phyloP scores from a whole-genome alignment of 495 filamentous ascomycete species.

The Venustampulla echinocandica region DNA sequence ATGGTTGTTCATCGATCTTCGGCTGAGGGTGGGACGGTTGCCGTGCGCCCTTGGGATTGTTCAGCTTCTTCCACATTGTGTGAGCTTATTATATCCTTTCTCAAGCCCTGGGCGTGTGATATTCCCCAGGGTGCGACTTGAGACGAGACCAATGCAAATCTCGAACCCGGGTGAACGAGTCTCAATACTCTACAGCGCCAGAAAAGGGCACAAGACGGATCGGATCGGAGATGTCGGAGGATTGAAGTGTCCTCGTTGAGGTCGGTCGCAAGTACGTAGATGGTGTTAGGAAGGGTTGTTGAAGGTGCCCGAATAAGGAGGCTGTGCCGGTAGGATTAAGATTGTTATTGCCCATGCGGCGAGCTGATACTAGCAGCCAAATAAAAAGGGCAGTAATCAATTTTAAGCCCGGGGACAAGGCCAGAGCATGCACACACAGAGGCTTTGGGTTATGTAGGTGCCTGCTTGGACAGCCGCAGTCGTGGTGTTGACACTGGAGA shows the following conservation, averaged over 20 bases:
- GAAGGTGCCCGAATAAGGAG: too few species aligned
- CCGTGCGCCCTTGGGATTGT: constrained; percentile 14
- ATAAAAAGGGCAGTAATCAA: neutral
- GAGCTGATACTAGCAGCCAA: too few species aligned
- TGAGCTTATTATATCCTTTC: constrained; percentile 1
- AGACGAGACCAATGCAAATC: neutral
- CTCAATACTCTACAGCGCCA: neutral
- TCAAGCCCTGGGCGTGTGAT: constrained; percentile 11
- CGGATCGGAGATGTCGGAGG: neutral
- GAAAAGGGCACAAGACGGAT: neutral
- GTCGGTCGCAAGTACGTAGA: too few species aligned
- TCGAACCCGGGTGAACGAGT: too few species aligned
- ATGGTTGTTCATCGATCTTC: constrained; percentile 7
- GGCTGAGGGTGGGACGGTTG: constrained; percentile 8
- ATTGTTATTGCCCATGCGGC: neutral
- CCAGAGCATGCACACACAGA: too few species aligned
- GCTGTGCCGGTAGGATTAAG: neutral
- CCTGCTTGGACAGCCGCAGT: neutral
- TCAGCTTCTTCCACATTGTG: constrained; percentile 24
- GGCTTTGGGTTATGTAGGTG: too few species aligned
- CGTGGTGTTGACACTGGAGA: neutral
- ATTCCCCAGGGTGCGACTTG: constrained; percentile 5
- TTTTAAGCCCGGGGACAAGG: neutral
- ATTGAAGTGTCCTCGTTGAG: neutral
- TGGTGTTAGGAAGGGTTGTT: too few species aligned